A percentile compares a stretch with the other conserved stretches of the same genome.
Conservation (phyloP, 2,329 filamentous ascomycete species). For the Alternaria brassicicola region DNA sequence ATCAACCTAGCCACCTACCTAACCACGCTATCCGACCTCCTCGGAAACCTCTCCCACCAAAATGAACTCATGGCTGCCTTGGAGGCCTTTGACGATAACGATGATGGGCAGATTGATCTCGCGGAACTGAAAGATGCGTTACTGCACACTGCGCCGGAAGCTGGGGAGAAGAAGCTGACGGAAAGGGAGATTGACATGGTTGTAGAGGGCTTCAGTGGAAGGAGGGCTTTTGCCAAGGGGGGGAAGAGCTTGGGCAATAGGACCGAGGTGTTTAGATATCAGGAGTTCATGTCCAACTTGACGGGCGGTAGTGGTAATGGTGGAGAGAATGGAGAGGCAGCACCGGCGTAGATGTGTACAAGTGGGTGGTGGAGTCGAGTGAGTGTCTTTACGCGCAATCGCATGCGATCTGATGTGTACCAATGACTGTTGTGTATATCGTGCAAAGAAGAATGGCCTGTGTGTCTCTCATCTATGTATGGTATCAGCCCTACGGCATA, state of each 20-base stretch:
- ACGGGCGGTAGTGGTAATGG: constrained; percentile 44
- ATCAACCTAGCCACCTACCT: constrained; percentile 87
- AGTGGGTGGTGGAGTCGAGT: neutral
- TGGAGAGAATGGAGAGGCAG: constrained; percentile 27
- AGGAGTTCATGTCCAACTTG: constrained; percentile 77
- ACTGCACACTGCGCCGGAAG: constrained; percentile 78
- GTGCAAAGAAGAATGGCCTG: neutral
- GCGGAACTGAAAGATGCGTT: constrained; percentile 82
- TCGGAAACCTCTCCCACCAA: constrained; percentile 76
- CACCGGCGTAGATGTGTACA: neutral
- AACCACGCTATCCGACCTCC: constrained; percentile 75
- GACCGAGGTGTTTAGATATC: constrained; percentile 91
- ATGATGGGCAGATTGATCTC: constrained; percentile 90
- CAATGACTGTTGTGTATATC: neutral
- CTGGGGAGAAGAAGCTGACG: constrained; percentile 42
- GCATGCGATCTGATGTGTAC: neutral
- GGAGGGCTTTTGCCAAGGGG: constrained; percentile 78
- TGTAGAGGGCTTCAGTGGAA: constrained; percentile 83
- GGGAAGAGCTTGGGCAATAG: constrained; percentile 55
- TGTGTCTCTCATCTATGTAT: neutral
- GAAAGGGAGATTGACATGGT: constrained; percentile 78
- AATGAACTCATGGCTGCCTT: constrained; percentile 87
- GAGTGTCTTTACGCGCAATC: neutral
- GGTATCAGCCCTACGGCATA: neutral
- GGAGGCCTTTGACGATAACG: constrained; percentile 93